Evolutionary conservation across 768 basidiomycete genomes (phyloP).

Genomic region (Panus rudis): DNA sequence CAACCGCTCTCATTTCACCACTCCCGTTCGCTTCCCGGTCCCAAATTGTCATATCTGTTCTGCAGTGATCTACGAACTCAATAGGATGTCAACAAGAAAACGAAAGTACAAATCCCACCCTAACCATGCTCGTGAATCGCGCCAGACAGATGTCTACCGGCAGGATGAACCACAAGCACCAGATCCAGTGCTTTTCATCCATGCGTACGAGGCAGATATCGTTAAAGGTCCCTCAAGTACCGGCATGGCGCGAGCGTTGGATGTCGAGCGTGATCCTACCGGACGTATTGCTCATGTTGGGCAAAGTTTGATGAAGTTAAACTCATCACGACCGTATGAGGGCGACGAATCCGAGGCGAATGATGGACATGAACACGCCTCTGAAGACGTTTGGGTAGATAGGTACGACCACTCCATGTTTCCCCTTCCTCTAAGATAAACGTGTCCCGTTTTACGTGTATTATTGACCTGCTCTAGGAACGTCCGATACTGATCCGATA

Average conservation of each 20-base stretch:
- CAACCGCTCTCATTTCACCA: background rate
- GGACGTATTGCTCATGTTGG: background rate
- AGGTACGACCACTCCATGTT: conserved; percentile 56
- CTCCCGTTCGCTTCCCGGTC: background rate
- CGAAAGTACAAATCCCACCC: conserved; percentile 4
- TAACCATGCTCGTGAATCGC: conserved; percentile 1
- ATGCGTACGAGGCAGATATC: conserved; percentile 75
- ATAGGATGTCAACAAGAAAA: background rate
- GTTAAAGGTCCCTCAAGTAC: conserved; percentile 43
- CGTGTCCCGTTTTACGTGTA: background rate
- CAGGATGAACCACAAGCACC: conserved; percentile 2
- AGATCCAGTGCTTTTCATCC: conserved; percentile 31
- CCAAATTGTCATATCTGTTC: background rate
- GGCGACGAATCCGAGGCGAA: conserved; percentile 6
- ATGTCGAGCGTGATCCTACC: conserved; percentile 12
- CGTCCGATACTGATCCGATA: conserved; percentile 1
- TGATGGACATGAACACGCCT: conserved; percentile 3
- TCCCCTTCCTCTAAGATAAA: conserved; percentile 10
- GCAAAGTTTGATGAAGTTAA: background rate
- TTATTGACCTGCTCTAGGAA: background rate
- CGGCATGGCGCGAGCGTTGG: conserved; percentile 30
- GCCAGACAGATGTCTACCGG: background rate
- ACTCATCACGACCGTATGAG: conserved; percentile 1
- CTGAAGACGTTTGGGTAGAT: conserved; percentile 74
- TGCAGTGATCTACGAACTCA: background rate